Percentiles rank a stretch among this genome's conserved stretches.
Evolutionary conservation across 768 basidiomycete genomes (phyloP).

Genomic region (Lentinula sp.): DNA sequence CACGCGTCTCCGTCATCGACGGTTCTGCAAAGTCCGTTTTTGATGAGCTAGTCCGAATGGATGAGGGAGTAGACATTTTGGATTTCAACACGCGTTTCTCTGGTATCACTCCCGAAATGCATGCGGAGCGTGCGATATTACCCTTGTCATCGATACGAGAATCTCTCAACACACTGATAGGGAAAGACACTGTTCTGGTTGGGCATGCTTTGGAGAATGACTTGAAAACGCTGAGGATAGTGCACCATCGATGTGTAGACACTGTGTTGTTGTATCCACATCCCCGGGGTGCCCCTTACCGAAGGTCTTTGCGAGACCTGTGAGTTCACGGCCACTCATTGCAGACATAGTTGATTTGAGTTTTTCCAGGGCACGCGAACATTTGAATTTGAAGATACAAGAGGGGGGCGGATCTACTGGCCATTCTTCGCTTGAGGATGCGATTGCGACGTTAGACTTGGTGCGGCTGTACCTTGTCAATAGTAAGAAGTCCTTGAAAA

Average conservation of each 20-base stretch:
- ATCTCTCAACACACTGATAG: constrained; percentile 66
- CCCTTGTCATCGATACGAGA: constrained; percentile 61
- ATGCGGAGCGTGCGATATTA: constrained; percentile 53
- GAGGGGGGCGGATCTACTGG: constrained; percentile 67
- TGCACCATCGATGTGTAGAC: constrained; percentile 83
- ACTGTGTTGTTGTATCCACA: constrained; percentile 89
- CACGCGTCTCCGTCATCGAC: constrained; percentile 86
- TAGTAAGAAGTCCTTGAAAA: constrained; percentile 16
- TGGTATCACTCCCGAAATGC: constrained; percentile 56
- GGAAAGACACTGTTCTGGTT: constrained; percentile 77
- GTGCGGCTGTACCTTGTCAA: constrained; percentile 79
- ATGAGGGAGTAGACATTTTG: constrained; percentile 75
- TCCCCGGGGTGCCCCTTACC: constrained; percentile 61
- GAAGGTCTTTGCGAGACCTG: constrained; percentile 80
- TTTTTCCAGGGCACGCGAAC: constrained; percentile 64
- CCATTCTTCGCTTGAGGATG: constrained; percentile 90
- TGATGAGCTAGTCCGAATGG: constrained; percentile 79
- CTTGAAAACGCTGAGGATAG: constrained; percentile 79
- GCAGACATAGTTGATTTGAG: neutral
- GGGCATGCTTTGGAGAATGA: constrained; percentile 95
- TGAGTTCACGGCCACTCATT: constrained; percentile 24
- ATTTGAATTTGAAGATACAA: constrained; percentile 79
- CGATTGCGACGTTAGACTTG: constrained; percentile 80
- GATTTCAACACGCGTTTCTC: constrained; percentile 93
- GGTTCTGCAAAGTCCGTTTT: constrained; percentile 67